Evolutionary conservation across 805 yeast species (phyloP), one percentile per base, ranked within the genome.

Genomic region (Saitoella complicata): DNA sequence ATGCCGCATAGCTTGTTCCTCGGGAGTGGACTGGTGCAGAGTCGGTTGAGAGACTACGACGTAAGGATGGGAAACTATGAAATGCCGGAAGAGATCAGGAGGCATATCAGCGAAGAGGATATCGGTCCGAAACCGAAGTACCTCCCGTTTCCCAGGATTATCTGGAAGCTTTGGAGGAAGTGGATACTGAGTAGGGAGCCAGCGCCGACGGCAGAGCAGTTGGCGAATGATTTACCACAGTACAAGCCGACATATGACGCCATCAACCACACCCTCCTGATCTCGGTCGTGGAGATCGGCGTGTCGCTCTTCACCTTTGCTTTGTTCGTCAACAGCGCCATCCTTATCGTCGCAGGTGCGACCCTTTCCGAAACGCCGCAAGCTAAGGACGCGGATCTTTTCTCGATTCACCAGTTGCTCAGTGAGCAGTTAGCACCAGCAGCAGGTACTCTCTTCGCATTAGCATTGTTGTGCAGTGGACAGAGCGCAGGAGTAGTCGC

Each of bases 1-100:
- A 86, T 86, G 96, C 95, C 95, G 6, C 96, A 87, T 58, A 80
- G 91, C 1, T 65, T 86, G 42, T 86, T 80, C 56, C 68, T 86
- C 40, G 96, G 96, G 1, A 78, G 88, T 0, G 93, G 94, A 9
- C 73, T 87, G 45, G 95, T 83, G 5, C 93, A 85, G 58, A 79
- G 94, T 5, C 70, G 95, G 49, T 65, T 86, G 44, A 73, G 81
- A 53, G 93, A 83, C 40, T 84, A 66, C 55, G 96, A 86, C 58
- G 66, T 75, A 11, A 73, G 71, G 45, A 60, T 74, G 46, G 94
- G 94, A 1, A 65, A 69, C 58, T 78, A 72, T 55, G 58, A 55
- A 38, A 44, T 41, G 9, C 41, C 43, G 6, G 50, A 43, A 10
- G 49, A 55, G 31, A 30, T 48, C 11, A 56, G 51, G 34, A 21